Percentiles rank a stretch among this genome's conserved stretches.
Evolutionary conservation across 768 basidiomycete genomes (phyloP).

Genomic region (Trametes maxima): DNA sequence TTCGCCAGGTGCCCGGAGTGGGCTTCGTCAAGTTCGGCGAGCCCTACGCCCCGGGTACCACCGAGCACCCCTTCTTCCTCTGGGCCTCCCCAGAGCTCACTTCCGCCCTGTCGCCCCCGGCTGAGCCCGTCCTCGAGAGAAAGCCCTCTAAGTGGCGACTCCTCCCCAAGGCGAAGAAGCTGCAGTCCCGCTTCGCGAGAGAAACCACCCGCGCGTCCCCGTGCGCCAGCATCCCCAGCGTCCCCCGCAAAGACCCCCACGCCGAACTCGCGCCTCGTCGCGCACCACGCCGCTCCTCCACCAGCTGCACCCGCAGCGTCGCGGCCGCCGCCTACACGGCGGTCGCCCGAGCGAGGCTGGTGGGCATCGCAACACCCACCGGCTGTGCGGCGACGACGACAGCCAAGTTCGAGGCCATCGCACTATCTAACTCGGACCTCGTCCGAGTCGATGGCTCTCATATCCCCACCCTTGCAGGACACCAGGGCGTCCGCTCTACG

Average conservation of each 20-base stretch:
- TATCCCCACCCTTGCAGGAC: too few species aligned
- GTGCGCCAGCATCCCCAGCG: neutral
- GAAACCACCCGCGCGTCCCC: neutral
- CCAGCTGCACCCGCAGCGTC: neutral
- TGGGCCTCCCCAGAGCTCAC: conserved; percentile 2
- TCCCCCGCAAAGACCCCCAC: neutral
- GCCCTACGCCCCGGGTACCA: neutral
- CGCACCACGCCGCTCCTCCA: neutral
- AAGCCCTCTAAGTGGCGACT: neutral
- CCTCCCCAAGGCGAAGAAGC: neutral
- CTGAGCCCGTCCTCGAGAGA: neutral
- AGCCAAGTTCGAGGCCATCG: too few species aligned
- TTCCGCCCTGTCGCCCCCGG: neutral
- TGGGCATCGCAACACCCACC: too few species aligned
- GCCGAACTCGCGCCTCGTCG: neutral
- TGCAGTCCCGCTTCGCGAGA: neutral
- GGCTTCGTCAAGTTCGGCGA: neutral
- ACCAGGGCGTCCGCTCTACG: neutral
- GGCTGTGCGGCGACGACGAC: too few species aligned
- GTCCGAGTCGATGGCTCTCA: too few species aligned
- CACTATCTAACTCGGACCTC: too few species aligned
- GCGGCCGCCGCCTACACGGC: neutral
- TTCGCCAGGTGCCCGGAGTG: neutral
- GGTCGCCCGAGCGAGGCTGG: too few species aligned
- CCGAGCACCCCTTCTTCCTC: conserved; percentile 2